Evolutionary conservation across 2,329 filamentous ascomycete species (phyloP), one percentile per base, ranked within the genome.

Genomic region (Clarireedia hainanense): DNA sequence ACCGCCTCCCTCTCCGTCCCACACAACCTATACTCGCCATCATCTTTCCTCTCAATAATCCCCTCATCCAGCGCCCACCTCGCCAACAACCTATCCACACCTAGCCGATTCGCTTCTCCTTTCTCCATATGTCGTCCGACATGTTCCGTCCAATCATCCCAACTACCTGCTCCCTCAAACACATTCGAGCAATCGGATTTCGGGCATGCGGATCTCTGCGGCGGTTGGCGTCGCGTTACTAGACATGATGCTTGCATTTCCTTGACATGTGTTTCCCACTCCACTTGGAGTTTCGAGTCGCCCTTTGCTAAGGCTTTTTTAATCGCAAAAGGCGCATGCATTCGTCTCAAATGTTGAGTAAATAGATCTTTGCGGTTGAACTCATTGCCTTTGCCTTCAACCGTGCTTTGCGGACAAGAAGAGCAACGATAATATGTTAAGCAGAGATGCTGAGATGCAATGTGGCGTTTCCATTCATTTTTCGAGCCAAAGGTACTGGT

Each of bases 281-380:
- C 82, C 1, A 74, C 66, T 63, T 84, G 80, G 5, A 83, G 69
- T 63, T 80, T 81, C 64, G 73, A 78, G 62, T 85, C 81, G 0
- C 76, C 76, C 64, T 84, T 83, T 26, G 75, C 73, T 17, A 79
- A 71, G 9, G 79, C 71, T 64, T 81, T 77, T 65, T 82, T 79
- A 65, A 81, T 84, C 65, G 83, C 77, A 43, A 82, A 81, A 0
- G 86, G 84, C 0, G 86, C 84, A 65, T 99, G 94, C 92, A 97
- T 97, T 47, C 92, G 88, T 14, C 91, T 86, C 14, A 95, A 79
- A 66, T 99, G 92, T 68, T 97, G 92, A 0, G 89, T 92, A 70
- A 96, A 99, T 12, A 99, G 80, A 68, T 97, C 92, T 70, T 96
- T 96, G 65, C 92, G 86, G 70, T 96, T 96, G 72, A 96, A 96